Conservation (phyloP, 805 yeast species). For the Candida nemodendra region DNA sequence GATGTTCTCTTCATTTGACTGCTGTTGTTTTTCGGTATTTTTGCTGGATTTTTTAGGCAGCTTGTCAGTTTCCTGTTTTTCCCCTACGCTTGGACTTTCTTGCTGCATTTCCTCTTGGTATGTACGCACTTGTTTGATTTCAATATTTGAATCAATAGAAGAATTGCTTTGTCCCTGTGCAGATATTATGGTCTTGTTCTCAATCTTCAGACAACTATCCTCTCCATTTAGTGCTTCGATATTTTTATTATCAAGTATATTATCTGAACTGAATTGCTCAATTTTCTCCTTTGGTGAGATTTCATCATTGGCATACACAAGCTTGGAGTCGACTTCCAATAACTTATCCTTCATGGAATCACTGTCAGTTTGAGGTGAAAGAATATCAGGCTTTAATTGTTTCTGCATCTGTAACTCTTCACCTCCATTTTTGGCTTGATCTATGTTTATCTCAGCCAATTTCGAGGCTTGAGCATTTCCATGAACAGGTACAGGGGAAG, state of each 20-base stretch:
- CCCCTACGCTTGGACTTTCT: slow-evolving; percentile 1
- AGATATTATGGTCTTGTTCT: no score
- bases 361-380: no score
- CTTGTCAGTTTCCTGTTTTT: not conserved
- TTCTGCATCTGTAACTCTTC: no score
- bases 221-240: no score
- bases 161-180: not conserved
- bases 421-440: no score
- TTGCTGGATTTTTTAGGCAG: not conserved
- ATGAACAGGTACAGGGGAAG: not conserved
- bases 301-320: not conserved
- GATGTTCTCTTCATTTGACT: slow-evolving; percentile 4
- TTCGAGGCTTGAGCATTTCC: not conserved
- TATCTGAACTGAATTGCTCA: not conserved
- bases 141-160: not conserved
- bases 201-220: no score
- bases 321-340: not conserved
- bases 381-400: no score
- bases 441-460: not conserved
- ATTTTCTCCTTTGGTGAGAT: no score
- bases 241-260: not conserved
- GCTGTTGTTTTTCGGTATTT: not conserved
- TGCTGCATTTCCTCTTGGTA: slow-evolving; percentile 2
- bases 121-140: not conserved
- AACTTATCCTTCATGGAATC: not conserved